phyloP scores from a whole-genome alignment of 2,329 filamentous ascomycete species.

The Lanzia echinophila region DNA sequence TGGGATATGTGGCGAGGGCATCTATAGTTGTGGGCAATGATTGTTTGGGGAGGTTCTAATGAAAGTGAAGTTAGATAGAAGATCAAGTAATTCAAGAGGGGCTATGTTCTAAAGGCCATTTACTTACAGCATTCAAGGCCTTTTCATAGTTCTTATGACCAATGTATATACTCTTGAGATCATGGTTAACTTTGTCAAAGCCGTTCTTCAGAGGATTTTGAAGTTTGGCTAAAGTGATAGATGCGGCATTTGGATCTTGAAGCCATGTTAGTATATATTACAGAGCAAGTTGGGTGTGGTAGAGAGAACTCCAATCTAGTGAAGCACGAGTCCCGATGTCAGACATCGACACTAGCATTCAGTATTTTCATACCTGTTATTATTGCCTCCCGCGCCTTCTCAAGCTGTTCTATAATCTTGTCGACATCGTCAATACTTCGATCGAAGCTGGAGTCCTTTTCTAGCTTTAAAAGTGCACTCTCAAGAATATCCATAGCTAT shows the following conservation, averaged over 20 bases:
- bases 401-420: constrained; percentile 70
- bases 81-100: no score
- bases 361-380: constrained; percentile 50
- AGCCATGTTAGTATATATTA: background rate
- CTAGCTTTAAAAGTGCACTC: constrained; percentile 28
- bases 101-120: background rate
- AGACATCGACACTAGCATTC: no score
- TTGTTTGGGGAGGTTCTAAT: constrained; percentile 38
- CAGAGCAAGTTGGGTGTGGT: no score
- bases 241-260: constrained; percentile 60
- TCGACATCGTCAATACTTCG: constrained; percentile 65
- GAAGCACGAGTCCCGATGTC: no score
- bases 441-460: constrained; percentile 26
- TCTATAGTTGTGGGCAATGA: constrained; percentile 73
- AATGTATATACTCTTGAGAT: constrained; percentile 76
- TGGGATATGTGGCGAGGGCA: constrained; percentile 66
- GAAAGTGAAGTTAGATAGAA: constrained; percentile 9
- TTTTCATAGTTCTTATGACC: constrained; percentile 80
- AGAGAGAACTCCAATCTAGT: no score
- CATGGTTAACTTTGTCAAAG: constrained; percentile 73
- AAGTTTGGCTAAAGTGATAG: constrained; percentile 71
- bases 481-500: constrained; percentile 30
- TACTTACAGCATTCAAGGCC: constrained; percentile 67
- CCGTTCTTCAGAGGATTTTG: constrained; percentile 78
- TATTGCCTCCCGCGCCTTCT: constrained; percentile 66